phyloP scores from a whole-genome alignment of 169 alveolate genomes.

The Eimeria zaria region DNA sequence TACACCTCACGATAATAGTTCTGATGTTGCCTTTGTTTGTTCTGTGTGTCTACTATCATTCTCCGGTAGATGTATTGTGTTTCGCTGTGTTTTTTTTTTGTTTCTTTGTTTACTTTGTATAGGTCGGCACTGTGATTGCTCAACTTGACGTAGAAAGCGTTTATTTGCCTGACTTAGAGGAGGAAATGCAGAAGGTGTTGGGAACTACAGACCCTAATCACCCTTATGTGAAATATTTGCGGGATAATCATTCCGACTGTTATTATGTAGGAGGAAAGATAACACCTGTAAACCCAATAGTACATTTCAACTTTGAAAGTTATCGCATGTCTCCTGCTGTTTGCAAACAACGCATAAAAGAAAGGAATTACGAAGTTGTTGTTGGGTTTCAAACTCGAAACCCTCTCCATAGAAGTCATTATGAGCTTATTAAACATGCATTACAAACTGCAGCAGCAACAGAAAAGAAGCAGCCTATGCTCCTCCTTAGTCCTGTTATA shows the following conservation, averaged over 20 bases:
- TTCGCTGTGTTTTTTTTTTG: background rate
- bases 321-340: conserved; percentile 81
- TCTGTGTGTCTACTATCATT: too few relatives aligned
- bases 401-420: conserved; percentile 88
- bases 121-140: conserved; percentile 85
- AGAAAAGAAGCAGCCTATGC: conserved; percentile 34
- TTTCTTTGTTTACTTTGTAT: background rate
- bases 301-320: conserved; percentile 78
- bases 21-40: too few relatives aligned
- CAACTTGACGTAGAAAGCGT: conserved; percentile 78
- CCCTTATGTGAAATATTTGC: conserved; percentile 82
- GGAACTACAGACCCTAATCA: conserved; percentile 84
- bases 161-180: conserved; percentile 69
- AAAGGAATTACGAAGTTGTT: conserved; percentile 80
- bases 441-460: conserved; percentile 19
- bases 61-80: background rate
- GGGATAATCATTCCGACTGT: conserved; percentile 35
- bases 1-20: too few relatives aligned
- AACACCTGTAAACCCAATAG: conserved; percentile 16
- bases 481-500: conserved; percentile 85
- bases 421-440: conserved; percentile 84
- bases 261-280: conserved; percentile 85
- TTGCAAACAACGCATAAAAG: background rate
- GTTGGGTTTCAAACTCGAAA: conserved; percentile 89
- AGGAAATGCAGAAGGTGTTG: conserved; percentile 77